Evolutionary conservation across 2,329 filamentous ascomycete species (phyloP).

Genomic region (Grosmannia serpens): DNA sequence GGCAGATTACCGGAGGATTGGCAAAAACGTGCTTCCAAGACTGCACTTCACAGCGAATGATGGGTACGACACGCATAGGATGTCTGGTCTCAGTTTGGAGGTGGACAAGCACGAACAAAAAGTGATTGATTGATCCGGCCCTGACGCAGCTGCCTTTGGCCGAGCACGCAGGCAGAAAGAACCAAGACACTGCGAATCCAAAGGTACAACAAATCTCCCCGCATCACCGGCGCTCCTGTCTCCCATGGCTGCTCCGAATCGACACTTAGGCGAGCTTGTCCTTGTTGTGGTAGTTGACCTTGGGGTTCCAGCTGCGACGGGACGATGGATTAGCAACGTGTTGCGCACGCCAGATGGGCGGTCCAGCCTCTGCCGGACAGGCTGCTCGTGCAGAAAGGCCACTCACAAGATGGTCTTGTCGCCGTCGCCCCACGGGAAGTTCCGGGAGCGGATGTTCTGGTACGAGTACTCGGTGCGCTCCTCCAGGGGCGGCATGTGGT

Average conservation of each 20-base stretch:
- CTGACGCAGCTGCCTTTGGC: background rate
- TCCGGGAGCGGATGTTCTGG: slow-evolving; percentile 96
- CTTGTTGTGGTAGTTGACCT: slow-evolving; percentile 95
- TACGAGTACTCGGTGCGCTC: slow-evolving; percentile 90
- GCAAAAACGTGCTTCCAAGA: background rate
- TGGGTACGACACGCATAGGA: background rate
- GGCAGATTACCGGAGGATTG: background rate
- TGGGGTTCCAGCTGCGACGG: slow-evolving; percentile 72
- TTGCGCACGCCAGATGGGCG: background rate
- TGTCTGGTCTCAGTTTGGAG: background rate
- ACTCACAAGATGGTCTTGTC: slow-evolving; percentile 52
- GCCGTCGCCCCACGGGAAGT: slow-evolving; percentile 88
- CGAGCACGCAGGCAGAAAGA: background rate
- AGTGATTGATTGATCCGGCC: background rate
- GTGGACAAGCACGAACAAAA: background rate
- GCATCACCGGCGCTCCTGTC: background rate
- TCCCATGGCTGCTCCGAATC: background rate
- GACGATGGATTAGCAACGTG: background rate
- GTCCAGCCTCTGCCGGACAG: too few species aligned
- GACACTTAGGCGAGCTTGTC: slow-evolving; percentile 49
- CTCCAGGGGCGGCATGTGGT: slow-evolving; percentile 73
- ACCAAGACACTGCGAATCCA: background rate
- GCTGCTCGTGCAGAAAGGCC: background rate
- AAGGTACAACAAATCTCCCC: background rate
- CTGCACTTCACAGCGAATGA: background rate